These are phyloP conservation scores for Arabidopsis lyrata DNA, from an alignment of 441 rosid species.

Conservation along the genomic window DNA sequence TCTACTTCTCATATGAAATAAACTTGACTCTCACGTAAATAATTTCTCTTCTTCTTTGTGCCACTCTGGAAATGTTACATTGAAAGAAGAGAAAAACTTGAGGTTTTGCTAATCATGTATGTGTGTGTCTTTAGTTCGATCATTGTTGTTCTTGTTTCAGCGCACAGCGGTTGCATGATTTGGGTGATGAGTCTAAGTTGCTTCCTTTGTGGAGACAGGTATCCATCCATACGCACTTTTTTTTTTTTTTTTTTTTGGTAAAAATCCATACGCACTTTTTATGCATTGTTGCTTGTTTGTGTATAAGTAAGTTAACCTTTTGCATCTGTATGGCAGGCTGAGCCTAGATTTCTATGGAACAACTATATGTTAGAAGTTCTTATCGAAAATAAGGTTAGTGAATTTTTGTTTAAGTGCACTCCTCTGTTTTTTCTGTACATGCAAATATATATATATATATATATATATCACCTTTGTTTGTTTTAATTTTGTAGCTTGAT, in stretches of 20 bases:
- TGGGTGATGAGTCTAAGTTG: slow-evolving; percentile 89
- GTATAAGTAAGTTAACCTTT: slow-evolving; percentile 1
- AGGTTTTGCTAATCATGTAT: slow-evolving; percentile 56
- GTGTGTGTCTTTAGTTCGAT: background rate
- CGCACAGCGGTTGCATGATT: slow-evolving; percentile 58
- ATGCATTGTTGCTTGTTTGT: slow-evolving; percentile 17
- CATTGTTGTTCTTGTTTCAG: background rate
- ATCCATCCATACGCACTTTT: slow-evolving; percentile 13
- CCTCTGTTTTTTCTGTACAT: background rate
- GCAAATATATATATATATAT: background rate
- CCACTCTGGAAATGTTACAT: background rate
- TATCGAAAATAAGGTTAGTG: slow-evolving; percentile 80
- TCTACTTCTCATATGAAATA: slow-evolving; percentile 80
- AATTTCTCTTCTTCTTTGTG: no score
- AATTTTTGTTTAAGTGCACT: background rate
- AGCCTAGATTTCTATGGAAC: slow-evolving; percentile 97
- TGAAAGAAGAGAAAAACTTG: slow-evolving; percentile 1
- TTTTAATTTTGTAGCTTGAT: slow-evolving; percentile 64
- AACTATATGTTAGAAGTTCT: slow-evolving; percentile 88
- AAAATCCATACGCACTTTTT: background rate
- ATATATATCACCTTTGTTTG: background rate
- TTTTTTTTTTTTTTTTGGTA: no score
- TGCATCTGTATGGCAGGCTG: slow-evolving; percentile 66
- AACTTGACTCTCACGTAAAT: slow-evolving; percentile 78
- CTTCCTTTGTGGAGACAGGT: slow-evolving; percentile 99